These are phyloP conservation scores for Cladophialophora psammophila DNA, from an alignment of 2,329 filamentous ascomycete genomes.

Conservation along the genomic window DNA sequence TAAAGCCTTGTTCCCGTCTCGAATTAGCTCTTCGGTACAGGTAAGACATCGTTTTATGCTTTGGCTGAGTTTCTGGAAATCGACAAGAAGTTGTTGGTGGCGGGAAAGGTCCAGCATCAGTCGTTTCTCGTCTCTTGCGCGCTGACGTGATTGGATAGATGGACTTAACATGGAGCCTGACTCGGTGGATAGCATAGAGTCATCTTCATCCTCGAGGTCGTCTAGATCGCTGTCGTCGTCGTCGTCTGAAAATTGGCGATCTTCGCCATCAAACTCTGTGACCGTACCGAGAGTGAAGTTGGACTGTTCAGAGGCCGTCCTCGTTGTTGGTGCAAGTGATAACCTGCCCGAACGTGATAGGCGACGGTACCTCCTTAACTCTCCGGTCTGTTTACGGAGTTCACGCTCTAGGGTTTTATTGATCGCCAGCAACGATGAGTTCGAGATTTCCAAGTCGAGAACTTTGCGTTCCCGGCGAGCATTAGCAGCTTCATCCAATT, in stretches of 20 bases:
- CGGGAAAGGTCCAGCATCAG: constrained; percentile 85
- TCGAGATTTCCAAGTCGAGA: constrained; percentile 93
- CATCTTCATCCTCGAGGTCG: constrained; percentile 46
- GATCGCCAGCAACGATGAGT: constrained; percentile 92
- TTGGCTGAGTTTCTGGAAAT: constrained; percentile 95
- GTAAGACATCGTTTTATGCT: constrained; percentile 87
- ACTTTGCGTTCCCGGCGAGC: constrained; percentile 93
- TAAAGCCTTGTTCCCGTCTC: constrained; percentile 84
- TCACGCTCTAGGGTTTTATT: constrained; percentile 92
- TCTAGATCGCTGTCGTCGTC: constrained; percentile 32
- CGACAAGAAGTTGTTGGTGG: constrained; percentile 85
- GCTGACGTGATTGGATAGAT: constrained; percentile 57
- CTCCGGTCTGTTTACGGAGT: constrained; percentile 86
- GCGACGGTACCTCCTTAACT: constrained; percentile 84
- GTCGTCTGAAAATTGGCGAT: constrained; percentile 47
- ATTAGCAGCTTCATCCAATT: constrained; percentile 77
- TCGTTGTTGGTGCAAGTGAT: constrained; percentile 57
- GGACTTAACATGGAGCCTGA: constrained; percentile 45
- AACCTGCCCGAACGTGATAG: constrained; percentile 81
- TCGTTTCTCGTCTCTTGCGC: constrained; percentile 79
- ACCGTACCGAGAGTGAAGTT: constrained; percentile 54
- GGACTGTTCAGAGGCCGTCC: constrained; percentile 55
- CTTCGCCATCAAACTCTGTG: constrained; percentile 52
- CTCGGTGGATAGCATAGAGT: constrained; percentile 43
- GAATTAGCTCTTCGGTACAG: constrained; percentile 90